Conservation (phyloP, 2,329 filamentous ascomycete genomes). For the Stagonosporopsis cucurbitacearum region DNA sequence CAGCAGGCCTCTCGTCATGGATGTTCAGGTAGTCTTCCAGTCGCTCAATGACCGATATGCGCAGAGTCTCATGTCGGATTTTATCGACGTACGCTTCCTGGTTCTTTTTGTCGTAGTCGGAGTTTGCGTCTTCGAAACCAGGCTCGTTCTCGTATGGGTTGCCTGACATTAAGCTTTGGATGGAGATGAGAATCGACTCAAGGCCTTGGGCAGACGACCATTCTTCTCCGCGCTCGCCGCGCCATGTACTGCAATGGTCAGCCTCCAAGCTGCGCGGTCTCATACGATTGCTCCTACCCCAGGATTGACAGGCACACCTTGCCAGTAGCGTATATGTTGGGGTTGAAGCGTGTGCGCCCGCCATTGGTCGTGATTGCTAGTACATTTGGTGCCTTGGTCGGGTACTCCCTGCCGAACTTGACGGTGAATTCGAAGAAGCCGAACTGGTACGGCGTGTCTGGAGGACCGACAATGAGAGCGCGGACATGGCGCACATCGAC, state of each 20-base stretch:
- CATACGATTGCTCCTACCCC: conserved; percentile 62
- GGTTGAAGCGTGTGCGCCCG: conserved; percentile 91
- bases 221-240: conserved; percentile 85
- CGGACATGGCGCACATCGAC: conserved; percentile 86
- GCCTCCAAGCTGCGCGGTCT: background rate
- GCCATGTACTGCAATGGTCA: conserved; percentile 76
- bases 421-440: conserved; percentile 94
- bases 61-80: conserved; percentile 89
- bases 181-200: conserved; percentile 92
- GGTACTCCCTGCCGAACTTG: conserved; percentile 85
- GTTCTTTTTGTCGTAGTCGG: conserved; percentile 71
- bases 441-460: conserved; percentile 95
- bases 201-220: conserved; percentile 97
- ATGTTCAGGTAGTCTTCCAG: conserved; percentile 81
- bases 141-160: conserved; percentile 98
- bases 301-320: conserved; percentile 95
- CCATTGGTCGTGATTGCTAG: conserved; percentile 82
- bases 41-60: conserved; percentile 84
- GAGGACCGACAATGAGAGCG: conserved; percentile 88
- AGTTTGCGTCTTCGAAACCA: conserved; percentile 80
- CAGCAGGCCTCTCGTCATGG: conserved; percentile 46
- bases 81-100: conserved; percentile 81
- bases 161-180: conserved; percentile 91
- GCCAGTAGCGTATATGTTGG: conserved; percentile 90
- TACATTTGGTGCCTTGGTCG: conserved; percentile 66